phyloP scores from a whole-genome alignment of 306 rosid genomes.

The Lathyrus tuberosus region DNA sequence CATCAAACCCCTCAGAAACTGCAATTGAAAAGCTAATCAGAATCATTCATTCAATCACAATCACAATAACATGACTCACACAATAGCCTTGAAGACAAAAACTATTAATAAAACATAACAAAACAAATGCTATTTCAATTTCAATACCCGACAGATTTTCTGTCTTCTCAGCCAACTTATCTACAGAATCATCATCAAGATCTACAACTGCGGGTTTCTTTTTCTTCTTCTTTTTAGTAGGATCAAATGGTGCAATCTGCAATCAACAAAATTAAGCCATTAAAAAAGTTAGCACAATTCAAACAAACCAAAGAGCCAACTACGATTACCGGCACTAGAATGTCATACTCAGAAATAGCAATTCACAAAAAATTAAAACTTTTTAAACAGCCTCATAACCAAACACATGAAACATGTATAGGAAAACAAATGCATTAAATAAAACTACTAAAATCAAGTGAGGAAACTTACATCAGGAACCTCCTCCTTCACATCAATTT shows the following conservation, averaged over 20 bases:
- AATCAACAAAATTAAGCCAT: slow-evolving; percentile 22
- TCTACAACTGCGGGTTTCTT: slow-evolving; percentile 49
- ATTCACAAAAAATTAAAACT: not conserved
- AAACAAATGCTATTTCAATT: not conserved
- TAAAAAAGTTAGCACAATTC: not conserved
- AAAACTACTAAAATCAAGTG: not conserved
- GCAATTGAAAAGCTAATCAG: slow-evolving; percentile 37
- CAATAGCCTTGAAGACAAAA: slow-evolving; percentile 2
- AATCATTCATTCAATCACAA: not conserved
- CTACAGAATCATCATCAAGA: slow-evolving; percentile 74
- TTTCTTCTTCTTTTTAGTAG: slow-evolving; percentile 92
- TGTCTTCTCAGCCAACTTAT: slow-evolving; percentile 78
- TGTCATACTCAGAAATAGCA: slow-evolving; percentile 14
- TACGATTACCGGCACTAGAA: not conserved
- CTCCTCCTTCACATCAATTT: slow-evolving; percentile 62
- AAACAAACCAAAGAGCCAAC: not conserved
- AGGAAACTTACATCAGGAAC: slow-evolving; percentile 59
- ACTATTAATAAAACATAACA: not conserved
- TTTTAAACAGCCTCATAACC: no score
- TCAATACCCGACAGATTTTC: slow-evolving; percentile 72
- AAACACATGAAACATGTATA: not conserved
- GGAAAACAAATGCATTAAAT: not conserved
- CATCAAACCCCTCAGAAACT: slow-evolving; percentile 80
- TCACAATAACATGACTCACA: slow-evolving; percentile 2
- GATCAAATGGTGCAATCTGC: slow-evolving; percentile 91